Percentiles rank a stretch among this genome's conserved stretches.
Evolutionary conservation across 352 stramenopile genomes (phyloP).

Genomic region (Achlya hypogyna): DNA sequence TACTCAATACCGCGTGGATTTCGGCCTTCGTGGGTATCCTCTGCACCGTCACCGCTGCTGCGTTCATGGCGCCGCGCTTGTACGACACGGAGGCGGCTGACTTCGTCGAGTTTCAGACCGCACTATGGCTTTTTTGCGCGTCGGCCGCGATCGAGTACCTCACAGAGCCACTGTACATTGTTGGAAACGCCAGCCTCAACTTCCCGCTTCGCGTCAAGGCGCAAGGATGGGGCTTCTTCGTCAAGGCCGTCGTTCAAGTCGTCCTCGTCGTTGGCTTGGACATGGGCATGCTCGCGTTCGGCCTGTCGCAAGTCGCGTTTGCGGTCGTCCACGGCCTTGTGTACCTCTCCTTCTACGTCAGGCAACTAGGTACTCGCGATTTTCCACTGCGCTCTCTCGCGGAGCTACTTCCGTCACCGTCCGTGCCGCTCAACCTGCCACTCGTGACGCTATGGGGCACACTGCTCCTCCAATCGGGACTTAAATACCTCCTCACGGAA

Average conservation of each 20-base stretch:
- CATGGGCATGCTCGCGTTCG: slow-evolving; percentile 59
- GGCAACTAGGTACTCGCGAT: slow-evolving; percentile 27
- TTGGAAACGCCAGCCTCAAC: slow-evolving; percentile 64
- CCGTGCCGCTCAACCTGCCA: slow-evolving; percentile 34
- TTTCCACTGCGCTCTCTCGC: slow-evolving; percentile 41
- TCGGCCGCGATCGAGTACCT: slow-evolving; percentile 70
- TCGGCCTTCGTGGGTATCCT: slow-evolving; percentile 52
- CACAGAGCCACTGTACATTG: slow-evolving; percentile 74
- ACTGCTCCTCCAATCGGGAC: slow-evolving; percentile 87
- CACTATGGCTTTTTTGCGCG: slow-evolving; percentile 65
- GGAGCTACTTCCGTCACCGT: slow-evolving; percentile 39
- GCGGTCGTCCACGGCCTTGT: slow-evolving; percentile 46
- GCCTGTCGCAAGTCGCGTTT: slow-evolving; percentile 66
- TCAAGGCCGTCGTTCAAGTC: slow-evolving; percentile 59
- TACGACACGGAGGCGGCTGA: slow-evolving; percentile 26
- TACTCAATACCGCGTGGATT: slow-evolving; percentile 74
- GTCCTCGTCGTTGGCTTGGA: slow-evolving; percentile 51
- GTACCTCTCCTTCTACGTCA: slow-evolving; percentile 46
- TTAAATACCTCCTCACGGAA: slow-evolving; percentile 97
- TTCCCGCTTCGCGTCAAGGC: slow-evolving; percentile 78
- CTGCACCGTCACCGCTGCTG: slow-evolving; percentile 30
- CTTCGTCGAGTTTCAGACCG: slow-evolving; percentile 31
- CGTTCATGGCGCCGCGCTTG: slow-evolving; percentile 21
- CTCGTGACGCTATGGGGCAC: slow-evolving; percentile 52
- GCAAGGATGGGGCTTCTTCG: slow-evolving; percentile 64